Base-by-base conservation (phyloP, 2,329 filamentous ascomycete species). In the Monosporascus sp. region DNA sequence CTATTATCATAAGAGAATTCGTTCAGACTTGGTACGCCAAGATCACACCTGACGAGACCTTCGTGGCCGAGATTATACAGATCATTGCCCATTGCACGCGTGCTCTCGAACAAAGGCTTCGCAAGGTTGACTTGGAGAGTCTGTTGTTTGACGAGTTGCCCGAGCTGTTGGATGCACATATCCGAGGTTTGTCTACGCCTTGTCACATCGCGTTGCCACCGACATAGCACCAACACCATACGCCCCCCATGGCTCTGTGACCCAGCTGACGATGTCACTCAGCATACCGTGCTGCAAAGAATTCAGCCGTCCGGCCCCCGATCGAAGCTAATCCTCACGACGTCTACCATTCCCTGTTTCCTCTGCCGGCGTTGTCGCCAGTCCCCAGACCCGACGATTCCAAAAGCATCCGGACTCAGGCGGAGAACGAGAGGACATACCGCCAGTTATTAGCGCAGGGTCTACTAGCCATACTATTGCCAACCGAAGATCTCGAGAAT, bases 11-110 rank as follows among this genome's bases (percentile, higher is more conserved):
- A 62, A 85, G 89, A 64, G 91, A 97, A 59, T 96, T 91, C 68
- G 88, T 99, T 38, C 86, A 94, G 69, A 85, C 84, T 34, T 99
- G 94, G 94, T 99, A 99, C 74, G 80, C 78, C 59, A 93, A 87
- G 69, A 94, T 99, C 69, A 97, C 93, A 1, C 84, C 90, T 3
- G 93, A 99, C 71, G 88, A 92, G 67, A 80, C 83, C 14, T 95
- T 99, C 66, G 85, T 94, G 55, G 86, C 88, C 60, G 92, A 97
- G 73, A 81, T 97, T 53, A 79, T 97, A 51, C 89, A 90, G 65
- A 86, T 96, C 60, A 89, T 97, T 64, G 94, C 93, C 41, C 93
- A 97, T 71, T 94, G 89, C 70, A 96, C 90, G 41, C 81, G 90
- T 53, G 90, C 86, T 7, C 72, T 99, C 54, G 94, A 97, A 72